These are phyloP conservation scores for Candida ascalaphidarum DNA, from an alignment of 805 yeast species.

Conservation along the genomic window DNA sequence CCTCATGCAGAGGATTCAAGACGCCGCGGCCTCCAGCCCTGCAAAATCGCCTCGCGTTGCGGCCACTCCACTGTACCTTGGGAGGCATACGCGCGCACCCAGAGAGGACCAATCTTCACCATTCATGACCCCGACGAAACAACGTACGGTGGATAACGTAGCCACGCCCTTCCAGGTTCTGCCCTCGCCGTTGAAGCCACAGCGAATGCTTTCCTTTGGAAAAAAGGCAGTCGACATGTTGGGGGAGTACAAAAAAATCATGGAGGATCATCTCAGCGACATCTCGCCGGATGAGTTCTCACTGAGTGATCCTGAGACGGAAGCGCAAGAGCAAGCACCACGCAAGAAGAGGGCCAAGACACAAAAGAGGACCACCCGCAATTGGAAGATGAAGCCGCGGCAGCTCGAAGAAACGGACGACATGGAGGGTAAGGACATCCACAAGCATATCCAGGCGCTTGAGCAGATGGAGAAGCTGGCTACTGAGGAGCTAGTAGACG, in stretches of 20 bases:
- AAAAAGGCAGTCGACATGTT: slow-evolving; percentile 36
- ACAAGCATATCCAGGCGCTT: slow-evolving; percentile 16
- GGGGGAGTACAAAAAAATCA: slow-evolving; percentile 34
- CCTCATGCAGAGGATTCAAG: slow-evolving; percentile 2
- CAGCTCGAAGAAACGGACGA: slow-evolving; percentile 15
- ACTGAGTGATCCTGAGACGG: background rate
- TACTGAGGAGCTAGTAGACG: slow-evolving; percentile 1
- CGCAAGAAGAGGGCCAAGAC: slow-evolving; percentile 28
- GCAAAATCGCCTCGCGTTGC: too few relatives aligned
- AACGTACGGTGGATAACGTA: too few relatives aligned
- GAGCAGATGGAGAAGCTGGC: slow-evolving; percentile 13
- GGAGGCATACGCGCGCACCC: too few relatives aligned
- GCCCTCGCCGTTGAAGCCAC: slow-evolving; percentile 38
- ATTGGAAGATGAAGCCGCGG: slow-evolving; percentile 40
- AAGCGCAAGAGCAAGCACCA: slow-evolving; percentile 1
- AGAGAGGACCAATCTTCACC: too few relatives aligned
- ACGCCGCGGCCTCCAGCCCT: too few relatives aligned
- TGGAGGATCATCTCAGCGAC: slow-evolving; percentile 7
- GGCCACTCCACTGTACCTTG: too few relatives aligned
- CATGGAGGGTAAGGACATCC: slow-evolving; percentile 31
- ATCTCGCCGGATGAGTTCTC: background rate
- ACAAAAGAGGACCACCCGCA: slow-evolving; percentile 44
- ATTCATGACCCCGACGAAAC: slow-evolving; percentile 8
- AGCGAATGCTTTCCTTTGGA: slow-evolving; percentile 16
- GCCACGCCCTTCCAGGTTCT: slow-evolving; percentile 24